Conservation (phyloP, 441 rosid genomes). For the Aquilaria agallochum region DNA sequence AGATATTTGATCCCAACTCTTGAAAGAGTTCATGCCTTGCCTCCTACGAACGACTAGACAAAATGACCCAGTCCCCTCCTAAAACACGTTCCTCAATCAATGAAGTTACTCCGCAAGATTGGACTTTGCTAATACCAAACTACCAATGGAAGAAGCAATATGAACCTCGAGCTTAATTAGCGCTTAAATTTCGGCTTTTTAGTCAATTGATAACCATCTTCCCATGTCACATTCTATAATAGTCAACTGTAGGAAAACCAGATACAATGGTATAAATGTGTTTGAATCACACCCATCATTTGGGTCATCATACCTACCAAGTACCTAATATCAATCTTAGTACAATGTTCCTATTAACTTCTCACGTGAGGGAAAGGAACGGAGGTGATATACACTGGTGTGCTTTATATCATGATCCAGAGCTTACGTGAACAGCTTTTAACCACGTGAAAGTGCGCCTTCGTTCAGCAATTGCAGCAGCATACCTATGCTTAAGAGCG, state of each 20-base stretch:
- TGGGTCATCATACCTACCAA: neutral
- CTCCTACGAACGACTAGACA: neutral
- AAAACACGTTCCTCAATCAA: too few species aligned
- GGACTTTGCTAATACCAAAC: too few species aligned
- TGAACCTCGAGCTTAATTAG: too few species aligned
- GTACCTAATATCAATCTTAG: neutral
- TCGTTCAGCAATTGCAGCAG: slow-evolving; percentile 60
- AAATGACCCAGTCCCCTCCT: neutral
- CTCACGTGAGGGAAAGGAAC: neutral
- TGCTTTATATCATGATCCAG: neutral
- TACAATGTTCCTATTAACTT: neutral
- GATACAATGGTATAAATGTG: too few species aligned
- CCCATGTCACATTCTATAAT: too few species aligned
- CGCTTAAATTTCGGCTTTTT: too few species aligned
- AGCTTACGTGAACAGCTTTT: slow-evolving; percentile 60
- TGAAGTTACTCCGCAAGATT: too few species aligned
- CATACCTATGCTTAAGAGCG: slow-evolving; percentile 42
- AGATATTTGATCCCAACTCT: too few species aligned
- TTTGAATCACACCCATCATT: too few species aligned
- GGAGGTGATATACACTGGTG: neutral
- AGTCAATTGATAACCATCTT: too few species aligned
- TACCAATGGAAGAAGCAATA: too few species aligned
- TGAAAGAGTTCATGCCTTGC: neutral
- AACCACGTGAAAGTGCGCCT: slow-evolving; percentile 45
- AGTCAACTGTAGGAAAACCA: too few species aligned